Base-by-base conservation (phyloP, 805 yeast genomes). In the Candida boidinii region DNA sequence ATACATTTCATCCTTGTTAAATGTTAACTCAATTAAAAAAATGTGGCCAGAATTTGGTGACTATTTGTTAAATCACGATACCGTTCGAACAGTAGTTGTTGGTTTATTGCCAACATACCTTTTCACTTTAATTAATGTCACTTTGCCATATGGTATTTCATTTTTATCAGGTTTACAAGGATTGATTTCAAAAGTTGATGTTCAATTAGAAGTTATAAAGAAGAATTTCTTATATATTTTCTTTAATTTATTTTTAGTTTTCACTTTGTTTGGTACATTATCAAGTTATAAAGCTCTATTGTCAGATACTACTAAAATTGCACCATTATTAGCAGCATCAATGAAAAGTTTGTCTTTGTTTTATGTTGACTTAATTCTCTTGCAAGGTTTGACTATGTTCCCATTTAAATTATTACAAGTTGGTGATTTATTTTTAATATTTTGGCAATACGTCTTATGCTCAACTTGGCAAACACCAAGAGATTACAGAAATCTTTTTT, bases 311-410 rank as follows among this genome's bases (percentile, higher is more conserved):
- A 72, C 78, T 11, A 69, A 67, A 46, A 70, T 73, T 36, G 79
- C 79, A 1, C 70, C 66, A 35, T 65, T 70, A 34, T 49, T 73
- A 37, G 79, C 79, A 5, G 56, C 61, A 10, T 70, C 78, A 2
- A 59, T 73, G 34, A 70, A 68, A 45, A 60, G 65, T 26, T 53
- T 70, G 23, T 69, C 77, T 3, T 54, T 73, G 29, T 73, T 73
- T 43, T 73, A 73, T 41, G 73, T 68, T 32, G 75, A 73, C 46
- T 62, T 73, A 54, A 80, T 81, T 37, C 60, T 81, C 16, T 65
- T 81, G 36, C 92, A 82, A 52, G 92, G 87, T 0, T 45, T 75
- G 32, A 75, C 76, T 1, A 71, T 75, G 76, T 70, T 73, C 43
- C 79, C 79, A 4, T 69, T 73, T 27, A 64, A 70, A 34, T 55